These are phyloP conservation scores for Tylopilus felleus DNA, from an alignment of 768 basidiomycete genomes.

Conservation along the genomic window DNA sequence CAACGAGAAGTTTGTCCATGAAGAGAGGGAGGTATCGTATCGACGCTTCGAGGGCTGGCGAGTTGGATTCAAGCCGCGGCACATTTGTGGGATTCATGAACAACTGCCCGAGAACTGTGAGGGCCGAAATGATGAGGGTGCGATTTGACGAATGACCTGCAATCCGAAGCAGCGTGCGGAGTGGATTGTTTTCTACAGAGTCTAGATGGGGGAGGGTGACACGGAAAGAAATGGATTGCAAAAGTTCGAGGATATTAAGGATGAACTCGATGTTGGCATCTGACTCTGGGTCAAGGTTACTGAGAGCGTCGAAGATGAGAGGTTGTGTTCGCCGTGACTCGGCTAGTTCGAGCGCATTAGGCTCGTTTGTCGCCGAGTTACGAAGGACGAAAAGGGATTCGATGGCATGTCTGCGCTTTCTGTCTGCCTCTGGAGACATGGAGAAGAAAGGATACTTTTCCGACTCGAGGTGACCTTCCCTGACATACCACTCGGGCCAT, in stretches of 20 bases:
- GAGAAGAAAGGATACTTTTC: constrained; percentile 54
- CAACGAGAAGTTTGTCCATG: constrained; percentile 63
- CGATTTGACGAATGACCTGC: constrained; percentile 63
- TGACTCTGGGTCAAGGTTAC: constrained; percentile 53
- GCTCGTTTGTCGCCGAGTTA: constrained; percentile 73
- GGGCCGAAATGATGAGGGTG: constrained; percentile 65
- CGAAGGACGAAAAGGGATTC: constrained; percentile 84
- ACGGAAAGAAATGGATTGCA: constrained; percentile 56
- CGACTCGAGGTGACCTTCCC: constrained; percentile 51
- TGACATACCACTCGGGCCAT: constrained; percentile 84
- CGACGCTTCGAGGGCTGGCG: constrained; percentile 58
- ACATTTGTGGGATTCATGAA: constrained; percentile 61
- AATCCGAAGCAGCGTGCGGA: constrained; percentile 55
- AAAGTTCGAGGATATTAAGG: constrained; percentile 66
- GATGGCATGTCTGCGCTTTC: constrained; percentile 70
- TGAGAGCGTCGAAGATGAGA: constrained; percentile 62
- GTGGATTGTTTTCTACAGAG: constrained; percentile 44
- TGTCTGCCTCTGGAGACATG: constrained; percentile 44
- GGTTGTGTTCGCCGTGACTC: constrained; percentile 59
- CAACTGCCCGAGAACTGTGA: constrained; percentile 58
- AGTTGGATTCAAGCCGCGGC: constrained; percentile 48
- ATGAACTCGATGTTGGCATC: constrained; percentile 73
- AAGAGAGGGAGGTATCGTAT: constrained; percentile 74
- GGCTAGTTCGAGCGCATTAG: constrained; percentile 60
- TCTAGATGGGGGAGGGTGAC: constrained; percentile 37